Evolutionary conservation across 306 rosid genomes (phyloP).

Genomic region (Sicyos baderoa): DNA sequence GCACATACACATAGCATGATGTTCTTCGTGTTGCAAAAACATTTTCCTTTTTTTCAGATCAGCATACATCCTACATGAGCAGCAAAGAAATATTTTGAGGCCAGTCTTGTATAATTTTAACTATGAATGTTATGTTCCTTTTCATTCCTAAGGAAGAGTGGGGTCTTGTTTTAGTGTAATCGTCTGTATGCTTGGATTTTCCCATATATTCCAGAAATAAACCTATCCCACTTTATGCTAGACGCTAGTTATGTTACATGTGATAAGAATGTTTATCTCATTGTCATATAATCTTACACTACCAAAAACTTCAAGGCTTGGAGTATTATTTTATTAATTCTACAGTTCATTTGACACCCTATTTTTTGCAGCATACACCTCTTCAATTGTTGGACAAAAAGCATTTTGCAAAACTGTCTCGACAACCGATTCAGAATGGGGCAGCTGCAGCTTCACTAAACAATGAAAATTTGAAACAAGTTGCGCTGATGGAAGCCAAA

Average conservation of each 20-base stretch:
- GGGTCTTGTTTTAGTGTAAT: neutral
- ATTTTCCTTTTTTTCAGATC: neutral
- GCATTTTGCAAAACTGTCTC: slow-evolving; percentile 70
- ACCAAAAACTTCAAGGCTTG: neutral
- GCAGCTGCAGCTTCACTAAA: slow-evolving; percentile 38
- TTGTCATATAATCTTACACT: neutral
- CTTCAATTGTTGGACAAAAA: slow-evolving; percentile 80
- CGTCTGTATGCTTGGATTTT: neutral
- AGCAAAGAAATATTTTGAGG: neutral
- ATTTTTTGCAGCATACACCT: slow-evolving; percentile 59
- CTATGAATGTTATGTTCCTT: neutral
- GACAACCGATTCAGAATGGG: slow-evolving; percentile 43
- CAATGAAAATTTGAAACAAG: slow-evolving; percentile 55
- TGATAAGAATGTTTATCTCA: neutral
- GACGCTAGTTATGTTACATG: slow-evolving; percentile 9
- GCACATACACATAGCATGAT: neutral
- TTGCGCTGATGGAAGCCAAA: slow-evolving; percentile 71
- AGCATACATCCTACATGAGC: neutral
- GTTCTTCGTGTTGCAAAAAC: neutral
- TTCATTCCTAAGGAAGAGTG: neutral
- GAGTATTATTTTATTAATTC: neutral
- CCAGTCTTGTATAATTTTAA: neutral
- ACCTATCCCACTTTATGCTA: neutral
- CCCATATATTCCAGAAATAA: neutral
- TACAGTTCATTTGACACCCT: neutral